Conservation (phyloP, 2,329 filamentous ascomycete species). For the Aureobasidium namibiae region DNA sequence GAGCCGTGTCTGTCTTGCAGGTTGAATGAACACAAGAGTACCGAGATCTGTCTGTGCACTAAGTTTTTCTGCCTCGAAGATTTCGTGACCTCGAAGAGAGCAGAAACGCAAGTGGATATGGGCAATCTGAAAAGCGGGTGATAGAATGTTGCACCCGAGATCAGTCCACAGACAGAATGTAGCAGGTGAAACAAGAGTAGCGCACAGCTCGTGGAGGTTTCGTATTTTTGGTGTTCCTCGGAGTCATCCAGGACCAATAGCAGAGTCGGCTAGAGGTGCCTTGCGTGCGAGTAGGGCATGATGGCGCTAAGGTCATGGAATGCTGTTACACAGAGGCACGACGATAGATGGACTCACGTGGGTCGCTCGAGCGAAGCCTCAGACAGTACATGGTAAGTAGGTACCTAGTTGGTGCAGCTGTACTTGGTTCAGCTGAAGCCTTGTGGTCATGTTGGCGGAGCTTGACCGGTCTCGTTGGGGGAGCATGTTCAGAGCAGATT, state of each 20-base stretch:
- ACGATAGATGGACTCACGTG: conserved; percentile 1
- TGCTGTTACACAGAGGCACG: not conserved
- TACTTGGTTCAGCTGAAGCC: not conserved
- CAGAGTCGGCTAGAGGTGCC: not conserved
- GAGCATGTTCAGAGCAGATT: not conserved
- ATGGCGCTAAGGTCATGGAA: not conserved
- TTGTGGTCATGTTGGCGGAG: not conserved
- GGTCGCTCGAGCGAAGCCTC: not conserved
- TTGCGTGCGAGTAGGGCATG: conserved; percentile 6
- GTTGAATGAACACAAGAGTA: conserved; percentile 2
- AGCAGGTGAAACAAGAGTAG: conserved; percentile 10
- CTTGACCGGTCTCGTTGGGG: not conserved
- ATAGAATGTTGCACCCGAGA: conserved; percentile 9
- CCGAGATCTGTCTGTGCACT: conserved; percentile 10
- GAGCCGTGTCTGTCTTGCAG: conserved; percentile 11
- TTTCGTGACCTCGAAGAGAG: not conserved
- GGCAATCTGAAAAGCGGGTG: conserved; percentile 1
- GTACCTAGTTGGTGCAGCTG: not conserved
- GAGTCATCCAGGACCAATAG: not conserved
- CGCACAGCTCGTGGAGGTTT: conserved; percentile 7
- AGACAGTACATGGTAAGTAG: not conserved
- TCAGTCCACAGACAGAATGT: not conserved
- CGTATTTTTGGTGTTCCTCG: conserved; percentile 3
- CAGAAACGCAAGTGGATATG: not conserved
- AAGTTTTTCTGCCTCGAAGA: not conserved